Conservation (phyloP, 1,139 yeast species). For the Hansenula sp. region DNA sequence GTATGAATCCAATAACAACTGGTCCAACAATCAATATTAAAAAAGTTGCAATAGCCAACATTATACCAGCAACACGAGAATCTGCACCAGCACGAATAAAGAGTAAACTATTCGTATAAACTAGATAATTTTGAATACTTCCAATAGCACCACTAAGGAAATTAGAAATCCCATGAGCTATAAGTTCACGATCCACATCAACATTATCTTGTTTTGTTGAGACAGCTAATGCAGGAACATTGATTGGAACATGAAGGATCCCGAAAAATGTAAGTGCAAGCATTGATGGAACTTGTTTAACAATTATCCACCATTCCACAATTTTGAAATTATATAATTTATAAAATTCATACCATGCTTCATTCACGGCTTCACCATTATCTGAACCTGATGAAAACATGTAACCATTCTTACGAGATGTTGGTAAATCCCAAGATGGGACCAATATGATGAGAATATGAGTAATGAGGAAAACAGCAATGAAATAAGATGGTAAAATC, state of each 20-base stretch:
- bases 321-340: constrained; percentile 59
- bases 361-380: constrained; percentile 49
- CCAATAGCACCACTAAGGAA: constrained; percentile 80
- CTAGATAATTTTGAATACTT: constrained; percentile 88
- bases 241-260: constrained; percentile 91
- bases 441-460: constrained; percentile 62
- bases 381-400: constrained; percentile 43
- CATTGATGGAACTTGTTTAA: constrained; percentile 84
- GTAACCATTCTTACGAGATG: constrained; percentile 77
- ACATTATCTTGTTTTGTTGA: constrained; percentile 77
- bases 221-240: constrained; percentile 94
- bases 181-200: constrained; percentile 87
- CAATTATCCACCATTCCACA: constrained; percentile 70
- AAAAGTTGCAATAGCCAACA: constrained; percentile 79
- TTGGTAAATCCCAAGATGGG: constrained; percentile 59
- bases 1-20: constrained; percentile 86
- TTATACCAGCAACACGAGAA: constrained; percentile 78
- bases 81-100: constrained; percentile 95
- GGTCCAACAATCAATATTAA: constrained; percentile 87
- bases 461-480: constrained; percentile 61
- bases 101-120: constrained; percentile 87
- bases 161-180: constrained; percentile 95
- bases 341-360: constrained; percentile 90
- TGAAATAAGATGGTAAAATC: constrained; percentile 78
- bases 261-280: constrained; percentile 94